Evolutionary conservation across 208 protist species (phyloP).

Genomic region (Crithidia mellificae): DNA sequence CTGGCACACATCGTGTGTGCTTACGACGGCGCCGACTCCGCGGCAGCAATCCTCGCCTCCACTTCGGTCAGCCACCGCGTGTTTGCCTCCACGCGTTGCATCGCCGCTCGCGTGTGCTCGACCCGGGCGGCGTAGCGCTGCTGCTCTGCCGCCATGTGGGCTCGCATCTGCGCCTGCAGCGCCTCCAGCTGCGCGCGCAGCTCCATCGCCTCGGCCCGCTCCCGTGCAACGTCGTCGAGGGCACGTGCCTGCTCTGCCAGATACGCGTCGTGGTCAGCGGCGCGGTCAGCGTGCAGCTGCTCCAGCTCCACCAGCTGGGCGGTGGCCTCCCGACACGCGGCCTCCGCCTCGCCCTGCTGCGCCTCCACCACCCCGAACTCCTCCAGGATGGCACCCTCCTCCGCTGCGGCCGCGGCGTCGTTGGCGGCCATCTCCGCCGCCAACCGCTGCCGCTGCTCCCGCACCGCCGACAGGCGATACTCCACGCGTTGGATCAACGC

Average conservation of each 20-base stretch:
- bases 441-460: constrained; percentile 18
- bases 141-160: constrained; percentile 25
- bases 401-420: constrained; percentile 7
- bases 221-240: constrained; percentile 16
- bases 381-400: constrained; percentile 17
- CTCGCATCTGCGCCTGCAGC: constrained; percentile 26
- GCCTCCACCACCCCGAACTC: constrained; percentile 21
- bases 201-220: constrained; percentile 17
- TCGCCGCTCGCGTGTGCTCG: constrained; percentile 6
- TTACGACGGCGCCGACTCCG: not conserved
- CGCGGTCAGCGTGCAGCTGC: constrained; percentile 3
- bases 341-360: constrained; percentile 23
- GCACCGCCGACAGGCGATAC: constrained; percentile 29
- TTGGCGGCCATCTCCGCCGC: constrained; percentile 19
- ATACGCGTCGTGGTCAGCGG: constrained; percentile 16
- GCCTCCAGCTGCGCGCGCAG: constrained; percentile 22
- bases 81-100: constrained; percentile 2
- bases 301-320: constrained; percentile 19
- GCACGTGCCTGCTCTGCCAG: constrained; percentile 16
- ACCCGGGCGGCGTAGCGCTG: constrained; percentile 13
- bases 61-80: constrained; percentile 13
- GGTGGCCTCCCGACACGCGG: constrained; percentile 6
- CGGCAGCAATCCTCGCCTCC: constrained; percentile 18
- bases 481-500: constrained; percentile 32
- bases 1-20: not conserved